A percentile compares a stretch with the other conserved stretches of the same genome.
Conservation (phyloP, 805 yeast genomes). For the Lachancea sp. region DNA sequence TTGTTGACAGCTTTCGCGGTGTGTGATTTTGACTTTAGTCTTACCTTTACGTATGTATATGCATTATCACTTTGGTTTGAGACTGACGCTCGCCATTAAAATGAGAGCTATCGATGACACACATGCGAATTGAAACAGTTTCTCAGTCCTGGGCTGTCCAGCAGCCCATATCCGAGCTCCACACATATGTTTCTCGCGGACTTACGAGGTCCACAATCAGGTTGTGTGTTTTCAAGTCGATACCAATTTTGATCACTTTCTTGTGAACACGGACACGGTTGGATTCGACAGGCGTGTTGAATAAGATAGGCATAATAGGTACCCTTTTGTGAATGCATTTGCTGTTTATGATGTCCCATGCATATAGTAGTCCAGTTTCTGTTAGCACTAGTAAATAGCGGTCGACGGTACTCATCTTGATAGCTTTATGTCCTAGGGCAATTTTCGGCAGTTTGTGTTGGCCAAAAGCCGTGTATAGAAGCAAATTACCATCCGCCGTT, state of each 20-base stretch:
- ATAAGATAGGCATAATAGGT: slow-evolving; percentile 26
- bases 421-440: slow-evolving; percentile 44
- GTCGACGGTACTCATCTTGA: slow-evolving; percentile 36
- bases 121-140: neutral
- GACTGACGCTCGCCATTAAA: neutral
- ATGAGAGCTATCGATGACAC: neutral
- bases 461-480: slow-evolving; percentile 30
- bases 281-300: slow-evolving; percentile 20
- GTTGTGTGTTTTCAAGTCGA: slow-evolving; percentile 1
- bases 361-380: slow-evolving; percentile 49
- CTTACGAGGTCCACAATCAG: slow-evolving; percentile 7
- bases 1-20: too few species aligned
- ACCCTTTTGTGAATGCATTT: slow-evolving; percentile 20
- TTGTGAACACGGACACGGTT: slow-evolving; percentile 25
- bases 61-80: neutral
- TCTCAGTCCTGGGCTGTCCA: slow-evolving; percentile 15
- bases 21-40: too few species aligned
- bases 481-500: slow-evolving; percentile 37
- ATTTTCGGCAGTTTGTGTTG: slow-evolving; percentile 34
- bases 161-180: slow-evolving; percentile 25
- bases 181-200: slow-evolving; percentile 16
- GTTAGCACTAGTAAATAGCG: slow-evolving; percentile 50
- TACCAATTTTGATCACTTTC: slow-evolving; percentile 15
- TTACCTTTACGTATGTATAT: too few species aligned
- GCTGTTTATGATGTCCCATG: slow-evolving; percentile 22